Base-by-base conservation (phyloP, 106 monocot species). In the Narthecium ossifragum region DNA sequence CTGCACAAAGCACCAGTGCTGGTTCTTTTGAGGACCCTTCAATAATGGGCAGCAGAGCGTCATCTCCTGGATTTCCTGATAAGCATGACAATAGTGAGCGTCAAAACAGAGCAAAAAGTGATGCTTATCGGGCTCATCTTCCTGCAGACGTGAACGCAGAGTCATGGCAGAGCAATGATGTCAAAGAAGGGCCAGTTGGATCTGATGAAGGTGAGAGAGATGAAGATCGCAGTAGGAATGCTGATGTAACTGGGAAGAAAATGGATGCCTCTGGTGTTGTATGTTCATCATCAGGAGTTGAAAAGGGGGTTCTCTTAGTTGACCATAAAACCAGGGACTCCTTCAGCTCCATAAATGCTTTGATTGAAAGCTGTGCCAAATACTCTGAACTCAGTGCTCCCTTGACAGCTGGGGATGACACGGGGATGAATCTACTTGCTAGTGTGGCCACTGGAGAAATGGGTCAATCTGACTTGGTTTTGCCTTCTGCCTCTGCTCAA, bases 361-460 rank as follows among this genome's bases (percentile, higher is more conserved):
- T 75, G 62, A 54, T 72, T 67, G 88, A 83, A 68, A 80, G 77
- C 39, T 76, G 82, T 67, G 45, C 61, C 2, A 70, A 69, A 43
- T 65, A 60, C 33, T 68, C 67, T 62, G 78, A 82, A 63, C 34
- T 40, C 34, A 65, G 61, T 60, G 60, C 64, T 56, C 53, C 59
- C 15, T 54, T 74, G 27, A 62, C 73, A 8, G 64, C 48, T 53
- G 83, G 62, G 8, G 82, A 83, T 64, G 79, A 79, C 78, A 63
- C 65, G 29, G 88, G 88, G 34, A 88, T 80, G 61, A 81, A 72
- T 59, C 53, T 75, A 51, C 84, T 83, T 61, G 76, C 88, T 4
- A 80, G 73, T 67, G 83, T 83, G 25, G 88, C 88, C 73, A 53
- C 80, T 74, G 80, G 71, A 46, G 80, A 88, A 74, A 80, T 80